These are phyloP conservation scores for Bremia lactucae DNA, from an alignment of 352 stramenopile species.

Conservation along the genomic window DNA sequence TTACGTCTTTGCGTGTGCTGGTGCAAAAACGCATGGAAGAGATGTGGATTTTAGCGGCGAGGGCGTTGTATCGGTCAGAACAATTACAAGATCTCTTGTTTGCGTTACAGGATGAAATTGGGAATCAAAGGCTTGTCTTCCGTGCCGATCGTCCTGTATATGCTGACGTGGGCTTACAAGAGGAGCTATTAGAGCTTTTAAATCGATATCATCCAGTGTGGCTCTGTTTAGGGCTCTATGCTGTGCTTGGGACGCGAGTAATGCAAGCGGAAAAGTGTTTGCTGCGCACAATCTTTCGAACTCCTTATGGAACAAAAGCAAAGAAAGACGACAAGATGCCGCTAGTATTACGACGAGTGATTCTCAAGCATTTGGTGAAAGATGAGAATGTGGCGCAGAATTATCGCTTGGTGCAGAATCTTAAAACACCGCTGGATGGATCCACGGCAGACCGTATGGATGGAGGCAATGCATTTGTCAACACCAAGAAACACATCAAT, in stretches of 20 bases:
- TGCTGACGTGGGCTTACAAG: conserved; percentile 82
- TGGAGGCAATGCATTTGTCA: conserved; percentile 33
- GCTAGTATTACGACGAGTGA: conserved; percentile 37
- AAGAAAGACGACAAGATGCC: conserved; percentile 33
- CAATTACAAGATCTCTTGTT: conserved; percentile 45
- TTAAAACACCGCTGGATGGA: conserved; percentile 54
- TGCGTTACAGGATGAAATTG: conserved; percentile 65
- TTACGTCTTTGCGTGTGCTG: conserved; percentile 58
- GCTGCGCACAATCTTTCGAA: conserved; percentile 37
- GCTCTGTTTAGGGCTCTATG: conserved; percentile 85
- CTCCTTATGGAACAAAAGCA: conserved; percentile 12
- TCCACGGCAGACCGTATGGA: conserved; percentile 30
- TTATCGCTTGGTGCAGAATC: conserved; percentile 58
- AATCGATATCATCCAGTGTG: conserved; percentile 89
- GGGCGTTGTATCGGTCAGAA: conserved; percentile 47
- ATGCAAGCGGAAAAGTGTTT: conserved; percentile 52
- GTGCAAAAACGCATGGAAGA: conserved; percentile 65
- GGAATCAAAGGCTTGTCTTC: conserved; percentile 64
- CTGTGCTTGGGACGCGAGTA: conserved; percentile 57
- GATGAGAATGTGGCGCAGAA: conserved; percentile 46
- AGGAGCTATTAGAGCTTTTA: conserved; percentile 76
- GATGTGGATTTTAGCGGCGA: conserved; percentile 41
- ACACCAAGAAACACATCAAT: conserved; percentile 60
- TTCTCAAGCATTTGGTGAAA: conserved; percentile 58
- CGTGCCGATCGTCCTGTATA: conserved; percentile 83